Percentiles rank a stretch among this genome's conserved stretches.
These are phyloP conservation scores for Grosmannia serpens DNA, from an alignment of 2,329 filamentous ascomycete genomes.

Conservation along the genomic window DNA sequence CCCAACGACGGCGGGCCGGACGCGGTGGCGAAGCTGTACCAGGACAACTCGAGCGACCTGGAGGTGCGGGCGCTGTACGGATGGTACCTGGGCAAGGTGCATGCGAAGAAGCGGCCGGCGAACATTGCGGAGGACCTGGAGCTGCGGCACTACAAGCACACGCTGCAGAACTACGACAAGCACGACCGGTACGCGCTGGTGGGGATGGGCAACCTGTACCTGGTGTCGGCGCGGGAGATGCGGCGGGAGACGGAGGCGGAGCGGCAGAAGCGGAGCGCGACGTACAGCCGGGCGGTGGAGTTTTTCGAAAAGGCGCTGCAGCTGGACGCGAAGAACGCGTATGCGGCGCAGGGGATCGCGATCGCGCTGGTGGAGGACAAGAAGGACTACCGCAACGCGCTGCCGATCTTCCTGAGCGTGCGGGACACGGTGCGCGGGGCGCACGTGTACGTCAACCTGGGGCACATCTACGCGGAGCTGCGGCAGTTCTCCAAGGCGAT, in stretches of 20 bases:
- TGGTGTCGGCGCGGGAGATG: constrained; percentile 87
- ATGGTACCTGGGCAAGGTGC: constrained; percentile 79
- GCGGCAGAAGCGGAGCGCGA: constrained; percentile 77
- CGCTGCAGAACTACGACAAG: constrained; percentile 87
- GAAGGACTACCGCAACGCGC: constrained; percentile 71
- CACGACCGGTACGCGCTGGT: constrained; percentile 95
- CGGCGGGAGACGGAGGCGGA: constrained; percentile 79
- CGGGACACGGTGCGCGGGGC: constrained; percentile 82
- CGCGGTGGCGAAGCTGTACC: constrained; percentile 73
- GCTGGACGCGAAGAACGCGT: constrained; percentile 89
- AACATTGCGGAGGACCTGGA: constrained; percentile 85
- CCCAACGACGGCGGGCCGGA: constrained; percentile 81
- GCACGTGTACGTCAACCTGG: constrained; percentile 83
- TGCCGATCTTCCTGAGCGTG: constrained; percentile 82
- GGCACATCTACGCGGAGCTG: constrained; percentile 83
- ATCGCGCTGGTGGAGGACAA: constrained; percentile 92
- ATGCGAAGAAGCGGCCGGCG: constrained; percentile 66
- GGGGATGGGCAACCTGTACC: constrained; percentile 90
- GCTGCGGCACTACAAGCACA: constrained; percentile 92
- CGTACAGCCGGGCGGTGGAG: constrained; percentile 85
- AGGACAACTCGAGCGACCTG: constrained; percentile 71
- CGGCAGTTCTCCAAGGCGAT: constrained; percentile 86
- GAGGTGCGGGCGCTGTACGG: constrained; percentile 90
- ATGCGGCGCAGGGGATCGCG: constrained; percentile 89
- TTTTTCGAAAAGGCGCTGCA: constrained; percentile 97